Evolutionary conservation across 2,329 filamentous ascomycete genomes (phyloP).

Genomic region (Fusarium scirpi): DNA sequence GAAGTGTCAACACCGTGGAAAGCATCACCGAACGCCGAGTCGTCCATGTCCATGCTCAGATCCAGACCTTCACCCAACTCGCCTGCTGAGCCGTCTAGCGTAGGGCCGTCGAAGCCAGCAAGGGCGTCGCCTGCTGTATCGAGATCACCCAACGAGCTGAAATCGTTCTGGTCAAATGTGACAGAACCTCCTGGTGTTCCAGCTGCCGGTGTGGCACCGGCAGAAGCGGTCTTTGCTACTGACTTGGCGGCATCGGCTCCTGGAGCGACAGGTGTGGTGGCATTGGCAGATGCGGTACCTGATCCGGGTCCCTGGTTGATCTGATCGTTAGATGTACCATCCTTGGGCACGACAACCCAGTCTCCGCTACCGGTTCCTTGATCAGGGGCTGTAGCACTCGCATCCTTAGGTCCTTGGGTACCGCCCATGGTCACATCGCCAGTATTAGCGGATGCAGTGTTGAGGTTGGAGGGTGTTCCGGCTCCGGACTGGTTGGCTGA

Average conservation of each 20-base stretch:
- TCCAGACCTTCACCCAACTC: constrained; percentile 68
- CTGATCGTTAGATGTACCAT: constrained; percentile 59
- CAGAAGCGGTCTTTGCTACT: constrained; percentile 33
- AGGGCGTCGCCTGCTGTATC: constrained; percentile 80
- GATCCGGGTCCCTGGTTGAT: constrained; percentile 30
- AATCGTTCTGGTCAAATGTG: constrained; percentile 68
- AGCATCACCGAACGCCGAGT: constrained; percentile 86
- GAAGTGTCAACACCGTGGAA: constrained; percentile 72
- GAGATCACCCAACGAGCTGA: constrained; percentile 72
- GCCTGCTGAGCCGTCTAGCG: constrained; percentile 58
- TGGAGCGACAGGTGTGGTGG: constrained; percentile 50
- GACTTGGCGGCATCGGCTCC: constrained; percentile 41
- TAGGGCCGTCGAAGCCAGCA: constrained; percentile 72
- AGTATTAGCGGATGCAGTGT: constrained; percentile 57
- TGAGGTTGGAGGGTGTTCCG: constrained; percentile 66
- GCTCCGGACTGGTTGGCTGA: constrained; percentile 68
- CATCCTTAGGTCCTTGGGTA: constrained; percentile 54
- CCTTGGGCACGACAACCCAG: constrained; percentile 81
- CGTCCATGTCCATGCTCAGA: constrained; percentile 76
- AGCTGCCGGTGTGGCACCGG: constrained; percentile 44
- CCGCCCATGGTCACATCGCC: constrained; percentile 66
- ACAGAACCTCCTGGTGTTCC: constrained; percentile 57
- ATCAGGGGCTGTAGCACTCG: constrained; percentile 58
- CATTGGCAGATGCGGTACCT: constrained; percentile 31
- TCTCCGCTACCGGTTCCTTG: constrained; percentile 69